Evolutionary conservation across 371 early-diverging fungal species (phyloP).

Genomic region (Mortierella sp.): DNA sequence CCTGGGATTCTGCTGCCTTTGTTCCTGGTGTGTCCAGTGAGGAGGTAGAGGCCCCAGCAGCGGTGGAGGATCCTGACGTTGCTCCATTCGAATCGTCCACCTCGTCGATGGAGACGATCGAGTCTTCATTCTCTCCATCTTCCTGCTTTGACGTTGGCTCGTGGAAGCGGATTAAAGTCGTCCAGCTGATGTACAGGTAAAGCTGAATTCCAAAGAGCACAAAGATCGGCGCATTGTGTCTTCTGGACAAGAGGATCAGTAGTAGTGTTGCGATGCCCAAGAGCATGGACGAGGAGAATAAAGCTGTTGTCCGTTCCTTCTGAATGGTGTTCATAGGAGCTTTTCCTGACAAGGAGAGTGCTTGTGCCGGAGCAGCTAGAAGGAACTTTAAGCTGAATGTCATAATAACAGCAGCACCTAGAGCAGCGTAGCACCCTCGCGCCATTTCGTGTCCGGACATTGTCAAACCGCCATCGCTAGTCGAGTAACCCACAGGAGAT

Average conservation of each 20-base stretch:
- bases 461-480: neutral
- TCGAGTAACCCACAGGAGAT: conserved; percentile 26
- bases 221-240: conserved; percentile 71
- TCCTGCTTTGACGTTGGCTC: neutral
- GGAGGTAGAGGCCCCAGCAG: conserved; percentile 14
- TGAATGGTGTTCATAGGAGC: neutral
- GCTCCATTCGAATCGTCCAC: neutral
- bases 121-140: neutral
- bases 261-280: conserved; percentile 56
- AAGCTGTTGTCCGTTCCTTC: conserved; percentile 7
- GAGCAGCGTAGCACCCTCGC: conserved; percentile 34
- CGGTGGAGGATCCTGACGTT: neutral
- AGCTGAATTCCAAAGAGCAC: conserved; percentile 66
- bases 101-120: neutral
- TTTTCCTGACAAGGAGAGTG: neutral
- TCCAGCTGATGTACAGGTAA: conserved; percentile 55
- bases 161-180: conserved; percentile 20
- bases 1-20: neutral
- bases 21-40: conserved; percentile 18
- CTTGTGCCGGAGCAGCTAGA: neutral
- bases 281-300: conserved; percentile 29
- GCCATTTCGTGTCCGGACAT: conserved; percentile 45
- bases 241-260: conserved; percentile 66
- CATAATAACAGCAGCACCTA: conserved; percentile 17
- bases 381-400: conserved; percentile 51